Base-by-base conservation (phyloP, 1,284 basidiomycete species). In the Coriolopsis trogii region DNA sequence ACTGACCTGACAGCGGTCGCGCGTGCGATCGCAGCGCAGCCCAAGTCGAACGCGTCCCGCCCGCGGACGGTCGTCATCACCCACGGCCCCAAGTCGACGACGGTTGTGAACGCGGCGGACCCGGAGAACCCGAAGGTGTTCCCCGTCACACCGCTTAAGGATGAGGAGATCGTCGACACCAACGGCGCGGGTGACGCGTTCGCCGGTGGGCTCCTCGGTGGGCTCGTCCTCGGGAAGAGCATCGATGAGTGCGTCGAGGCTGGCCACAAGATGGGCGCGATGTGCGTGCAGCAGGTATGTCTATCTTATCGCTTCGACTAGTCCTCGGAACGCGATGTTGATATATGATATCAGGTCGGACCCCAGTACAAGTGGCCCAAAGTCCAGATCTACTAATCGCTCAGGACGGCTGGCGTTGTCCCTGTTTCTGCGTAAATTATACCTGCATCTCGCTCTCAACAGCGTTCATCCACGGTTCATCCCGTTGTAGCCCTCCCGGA, bases 171-270 rank as follows among this genome's bases (percentile, higher is more conserved):
- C 63, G 87, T 98, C 53, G 97, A 99, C 73, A 99, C 97, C 51
- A 99, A 99, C 74, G 97, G 93, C 46, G 97, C 97, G n/a, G 97
- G 97, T 46, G 97, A 99, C 71, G 95, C 94, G 45, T 99, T 99
- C 64, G 94, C 95, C n/a, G 97, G 97, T 57, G 97, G 93, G 41
- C 95, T 98, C 78, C 70, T 98, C 43, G 97, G 92, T 44, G 95
- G 90, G 1, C 80, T 87, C 46, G 86, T 94, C 44, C 71, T 82
- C 36, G 95, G 93, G 21, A 98, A 94, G 81, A 73, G 67, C 39
- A 67, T 95, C 42, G 87, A 91, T 36, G 86, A 93, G 69, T 83
- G 82, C 49, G 81, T 99, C 57, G 82, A 91, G 70, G 84, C 84
- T 37, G 97, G 96, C 2, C 96, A 99, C 76, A 89, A 88, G 73